phyloP scores from a whole-genome alignment of 1,139 yeast genomes.

The Zygoascus hellenicus region DNA sequence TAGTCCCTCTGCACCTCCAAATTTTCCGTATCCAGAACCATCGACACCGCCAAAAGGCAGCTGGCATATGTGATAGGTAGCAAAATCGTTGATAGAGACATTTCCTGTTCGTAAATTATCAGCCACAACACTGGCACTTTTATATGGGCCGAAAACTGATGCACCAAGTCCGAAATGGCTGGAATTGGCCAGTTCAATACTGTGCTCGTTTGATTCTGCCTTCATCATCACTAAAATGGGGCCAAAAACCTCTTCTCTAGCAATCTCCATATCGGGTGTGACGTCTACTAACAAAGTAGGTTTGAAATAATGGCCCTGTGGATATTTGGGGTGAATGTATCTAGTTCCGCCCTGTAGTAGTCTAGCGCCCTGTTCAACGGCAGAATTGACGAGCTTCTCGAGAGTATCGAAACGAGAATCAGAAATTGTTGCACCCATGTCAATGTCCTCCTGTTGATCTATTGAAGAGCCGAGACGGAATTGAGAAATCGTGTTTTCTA shows the following conservation, averaged over 20 bases:
- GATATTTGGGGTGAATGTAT: constrained; percentile 81
- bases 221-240: constrained; percentile 77
- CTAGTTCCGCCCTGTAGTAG: constrained; percentile 74
- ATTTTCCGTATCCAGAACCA: constrained; percentile 93
- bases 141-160: constrained; percentile 63
- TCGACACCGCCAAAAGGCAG: constrained; percentile 93
- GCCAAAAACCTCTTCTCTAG: constrained; percentile 88
- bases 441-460: constrained; percentile 77
- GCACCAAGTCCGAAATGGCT: constrained; percentile 89
- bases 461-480: constrained; percentile 84
- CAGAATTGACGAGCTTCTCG: constrained; percentile 62
- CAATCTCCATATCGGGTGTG: constrained; percentile 68
- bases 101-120: constrained; percentile 69
- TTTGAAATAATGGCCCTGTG: constrained; percentile 87
- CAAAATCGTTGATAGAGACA: constrained; percentile 95
- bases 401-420: constrained; percentile 63
- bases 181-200: constrained; percentile 75
- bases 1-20: constrained; percentile 95
- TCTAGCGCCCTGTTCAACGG: constrained; percentile 75
- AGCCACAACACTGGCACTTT: constrained; percentile 54
- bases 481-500: constrained; percentile 51
- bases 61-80: constrained; percentile 91
- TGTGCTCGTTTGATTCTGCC: constrained; percentile 61
- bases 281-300: constrained; percentile 87
- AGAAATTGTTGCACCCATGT: constrained; percentile 93